Evolutionary conservation across 2,329 filamentous ascomycete species (phyloP).

Genomic region (Sporothrix curviconia): DNA sequence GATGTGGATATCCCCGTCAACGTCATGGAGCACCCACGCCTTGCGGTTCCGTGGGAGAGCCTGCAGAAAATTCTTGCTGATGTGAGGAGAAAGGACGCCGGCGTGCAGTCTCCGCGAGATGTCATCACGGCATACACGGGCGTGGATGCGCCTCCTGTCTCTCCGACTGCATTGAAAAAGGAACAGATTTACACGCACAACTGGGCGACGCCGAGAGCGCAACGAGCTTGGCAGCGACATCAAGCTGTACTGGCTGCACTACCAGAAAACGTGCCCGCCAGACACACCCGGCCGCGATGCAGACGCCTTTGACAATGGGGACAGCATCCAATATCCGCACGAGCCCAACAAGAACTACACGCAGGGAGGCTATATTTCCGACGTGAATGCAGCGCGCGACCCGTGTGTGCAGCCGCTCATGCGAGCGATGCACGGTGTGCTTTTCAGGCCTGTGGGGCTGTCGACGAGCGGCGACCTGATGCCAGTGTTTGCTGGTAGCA

Average conservation of each 20-base stretch:
- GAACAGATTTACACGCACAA: conserved; percentile 33
- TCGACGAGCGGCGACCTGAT: conserved; percentile 45
- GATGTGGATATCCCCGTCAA: conserved; percentile 64
- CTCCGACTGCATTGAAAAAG: no score
- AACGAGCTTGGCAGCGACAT: conserved; percentile 27
- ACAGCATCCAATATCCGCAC: background rate
- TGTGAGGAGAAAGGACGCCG: conserved; percentile 37
- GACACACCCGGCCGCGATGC: conserved; percentile 40
- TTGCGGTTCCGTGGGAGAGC: conserved; percentile 53
- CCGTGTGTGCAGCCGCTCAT: conserved; percentile 47
- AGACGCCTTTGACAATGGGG: background rate
- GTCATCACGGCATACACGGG: conserved; percentile 40
- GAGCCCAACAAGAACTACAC: conserved; percentile 23
- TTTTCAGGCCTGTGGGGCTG: conserved; percentile 44
- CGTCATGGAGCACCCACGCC: conserved; percentile 53
- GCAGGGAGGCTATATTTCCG: conserved; percentile 42
- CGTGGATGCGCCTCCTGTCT: no score
- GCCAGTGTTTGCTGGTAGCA: conserved; percentile 53
- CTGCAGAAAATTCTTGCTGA: conserved; percentile 43
- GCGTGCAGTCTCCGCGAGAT: conserved; percentile 35
- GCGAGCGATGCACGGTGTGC: conserved; percentile 43
- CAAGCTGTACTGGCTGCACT: conserved; percentile 52
- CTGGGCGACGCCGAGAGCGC: conserved; percentile 44
- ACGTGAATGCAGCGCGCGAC: conserved; percentile 49
- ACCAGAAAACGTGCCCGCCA: conserved; percentile 50